Conservation (phyloP, 306 rosid species). For the Gastrolobium villosum region DNA sequence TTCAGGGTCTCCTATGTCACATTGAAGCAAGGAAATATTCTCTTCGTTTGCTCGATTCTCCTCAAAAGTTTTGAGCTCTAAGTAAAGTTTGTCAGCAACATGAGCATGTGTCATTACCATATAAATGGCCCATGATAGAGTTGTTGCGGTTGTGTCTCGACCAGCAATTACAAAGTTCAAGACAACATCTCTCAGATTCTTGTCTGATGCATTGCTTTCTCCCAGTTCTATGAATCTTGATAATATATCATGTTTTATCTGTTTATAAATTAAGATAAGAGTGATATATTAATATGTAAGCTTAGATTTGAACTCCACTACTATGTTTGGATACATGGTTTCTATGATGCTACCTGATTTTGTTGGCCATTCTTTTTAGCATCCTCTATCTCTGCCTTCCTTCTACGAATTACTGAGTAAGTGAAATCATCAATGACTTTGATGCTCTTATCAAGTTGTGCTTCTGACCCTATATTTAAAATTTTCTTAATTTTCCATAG, state of each 20-base stretch:
- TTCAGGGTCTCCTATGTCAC: slow-evolving; percentile 61
- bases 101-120: slow-evolving; percentile 78
- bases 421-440: slow-evolving; percentile 82
- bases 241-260: slow-evolving; percentile 89
- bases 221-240: slow-evolving; percentile 89
- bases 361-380: slow-evolving; percentile 47
- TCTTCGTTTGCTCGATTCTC: slow-evolving; percentile 72
- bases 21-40: slow-evolving; percentile 54
- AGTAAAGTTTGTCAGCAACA: slow-evolving; percentile 78
- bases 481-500: slow-evolving; percentile 81
- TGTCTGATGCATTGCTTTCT: slow-evolving; percentile 66
- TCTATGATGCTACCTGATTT: slow-evolving; percentile 59
- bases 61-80: slow-evolving; percentile 76
- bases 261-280: slow-evolving; percentile 21
- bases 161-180: slow-evolving; percentile 98
- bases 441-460: slow-evolving; percentile 80
- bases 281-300: neutral
- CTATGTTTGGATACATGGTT: neutral
- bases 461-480: slow-evolving; percentile 82
- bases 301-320: neutral
- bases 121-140: slow-evolving; percentile 93
- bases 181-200: slow-evolving; percentile 86
- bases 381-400: slow-evolving; percentile 83
- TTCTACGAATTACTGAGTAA: slow-evolving; percentile 75
- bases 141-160: slow-evolving; percentile 94